These are phyloP conservation scores for Plasmodium malariae DNA, from an alignment of 169 alveolate species.

Conservation along the genomic window DNA sequence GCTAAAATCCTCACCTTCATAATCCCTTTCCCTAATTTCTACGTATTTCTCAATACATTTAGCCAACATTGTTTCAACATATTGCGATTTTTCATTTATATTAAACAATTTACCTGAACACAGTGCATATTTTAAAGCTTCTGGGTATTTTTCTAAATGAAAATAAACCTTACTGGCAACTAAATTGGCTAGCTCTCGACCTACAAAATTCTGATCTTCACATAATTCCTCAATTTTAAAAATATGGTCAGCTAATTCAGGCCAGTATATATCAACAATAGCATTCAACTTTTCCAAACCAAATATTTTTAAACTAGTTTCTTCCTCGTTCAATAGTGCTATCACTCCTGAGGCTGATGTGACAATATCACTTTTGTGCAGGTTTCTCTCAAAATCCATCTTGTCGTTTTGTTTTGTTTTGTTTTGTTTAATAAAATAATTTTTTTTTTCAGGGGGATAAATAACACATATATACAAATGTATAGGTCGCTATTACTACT, in stretches of 20 bases:
- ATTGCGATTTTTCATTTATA: conserved; percentile 83
- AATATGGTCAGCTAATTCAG: conserved; percentile 88
- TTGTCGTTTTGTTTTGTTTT: background rate
- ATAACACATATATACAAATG: too few relatives aligned
- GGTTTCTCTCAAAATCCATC: conserved; percentile 37
- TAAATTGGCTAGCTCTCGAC: conserved; percentile 93
- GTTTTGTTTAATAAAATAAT: too few relatives aligned
- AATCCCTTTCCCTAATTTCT: conserved; percentile 52
- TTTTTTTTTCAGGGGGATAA: too few relatives aligned
- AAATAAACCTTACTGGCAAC: conserved; percentile 95
- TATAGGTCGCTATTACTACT: too few relatives aligned
- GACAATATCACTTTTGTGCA: conserved; percentile 61
- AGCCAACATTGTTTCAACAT: conserved; percentile 83
- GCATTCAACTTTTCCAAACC: conserved; percentile 86
- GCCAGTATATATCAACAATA: conserved; percentile 88
- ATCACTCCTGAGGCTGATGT: conserved; percentile 87
- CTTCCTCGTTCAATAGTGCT: conserved; percentile 85
- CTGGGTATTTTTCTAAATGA: conserved; percentile 94
- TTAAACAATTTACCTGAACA: conserved; percentile 94
- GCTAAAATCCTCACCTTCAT: conserved; percentile 23
- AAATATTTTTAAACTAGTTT: conserved; percentile 81
- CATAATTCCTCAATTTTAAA: conserved; percentile 81
- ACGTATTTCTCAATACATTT: conserved; percentile 76
- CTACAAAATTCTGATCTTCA: conserved; percentile 86
- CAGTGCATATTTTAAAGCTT: conserved; percentile 95